Base-by-base conservation (phyloP, 805 yeast species). In the Kazachstania viticola region DNA sequence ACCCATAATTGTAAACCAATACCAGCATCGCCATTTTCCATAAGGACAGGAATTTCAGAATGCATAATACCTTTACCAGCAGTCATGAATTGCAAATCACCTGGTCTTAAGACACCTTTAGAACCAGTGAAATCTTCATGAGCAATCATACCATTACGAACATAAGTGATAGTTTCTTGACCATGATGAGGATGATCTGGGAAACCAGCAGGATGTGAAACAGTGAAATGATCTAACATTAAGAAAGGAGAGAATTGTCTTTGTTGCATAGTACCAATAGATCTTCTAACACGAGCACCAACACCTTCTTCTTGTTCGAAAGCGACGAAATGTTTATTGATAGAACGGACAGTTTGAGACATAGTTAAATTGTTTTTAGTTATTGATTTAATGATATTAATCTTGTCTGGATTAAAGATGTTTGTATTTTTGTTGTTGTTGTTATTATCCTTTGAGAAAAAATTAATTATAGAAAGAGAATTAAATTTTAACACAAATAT, bases 61-160 rank as follows among this genome's bases (percentile, higher is more conserved):
- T 83, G 95, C 33, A 80, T 80, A 23, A 83, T 73, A 31, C 93
- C 95, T 45, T 69, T 70, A 37, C 94, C 95, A 4, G 95, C 94
- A 17, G 94, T 84, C 95, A 84, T 84, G 55, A 84, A 83, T 55
- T 84, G 95, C 42, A 85, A 62, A 52, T 84, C 95, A 35, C 94
- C 95, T 6, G 83, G 73, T 39, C 70, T 65, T 32, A 85, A 59
- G 7, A 81, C 64, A 34, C 94, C 95, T 32, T 69, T 66, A n/a
- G 79, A 61, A 1, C 94, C 94, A 2, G 93, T 80, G 58, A 84
- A 82, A 53, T 85, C 95, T 49, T 79, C 85, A 51, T 80, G 93
- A 4, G 82, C 79, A 56, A 80, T 59, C 41, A 68, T 71, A 24
- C 88, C 88, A 29, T 71, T 64, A 35, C 71, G 58, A 30, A 79